Percentiles rank a stretch among this genome's conserved stretches.
These are phyloP conservation scores for Tricholoma sp. DNA, from an alignment of 768 basidiomycete genomes.

Conservation along the genomic window DNA sequence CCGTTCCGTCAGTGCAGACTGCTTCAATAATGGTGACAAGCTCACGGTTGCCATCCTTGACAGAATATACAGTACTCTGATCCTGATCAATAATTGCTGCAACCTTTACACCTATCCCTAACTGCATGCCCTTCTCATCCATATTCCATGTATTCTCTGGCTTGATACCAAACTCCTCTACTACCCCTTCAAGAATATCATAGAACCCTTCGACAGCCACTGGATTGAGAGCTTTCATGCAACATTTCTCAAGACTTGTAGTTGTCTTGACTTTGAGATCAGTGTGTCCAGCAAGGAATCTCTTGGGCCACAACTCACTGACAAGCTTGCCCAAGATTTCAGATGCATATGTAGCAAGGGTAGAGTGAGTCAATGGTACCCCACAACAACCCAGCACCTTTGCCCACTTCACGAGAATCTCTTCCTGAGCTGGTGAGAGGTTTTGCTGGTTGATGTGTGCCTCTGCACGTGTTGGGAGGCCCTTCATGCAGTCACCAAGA, in stretches of 20 bases:
- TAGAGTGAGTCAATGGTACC: slow-evolving; percentile 8
- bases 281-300: slow-evolving; percentile 15
- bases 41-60: slow-evolving; percentile 31
- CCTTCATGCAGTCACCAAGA: neutral
- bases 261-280: slow-evolving; percentile 12
- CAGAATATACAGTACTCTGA: slow-evolving; percentile 12
- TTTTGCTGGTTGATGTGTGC: slow-evolving; percentile 17
- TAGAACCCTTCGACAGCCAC: neutral
- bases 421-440: slow-evolving; percentile 9
- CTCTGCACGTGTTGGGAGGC: slow-evolving; percentile 9
- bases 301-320: slow-evolving; percentile 11
- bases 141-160: neutral
- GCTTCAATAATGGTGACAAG: slow-evolving; percentile 43
- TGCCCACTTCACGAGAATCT: slow-evolving; percentile 19
- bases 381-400: slow-evolving; percentile 17
- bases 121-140: slow-evolving; percentile 25
- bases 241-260: neutral
- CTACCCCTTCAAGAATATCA: neutral
- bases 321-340: slow-evolving; percentile 13
- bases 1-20: slow-evolving; percentile 36
- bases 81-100: slow-evolving; percentile 11
- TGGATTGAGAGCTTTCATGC: neutral
- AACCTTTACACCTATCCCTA: slow-evolving; percentile 16
- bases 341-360: neutral
- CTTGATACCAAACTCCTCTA: neutral